These are phyloP conservation scores for Lodderomyces pseudojiufengensis DNA, from an alignment of 1,139 yeast genomes.

Conservation along the genomic window DNA sequence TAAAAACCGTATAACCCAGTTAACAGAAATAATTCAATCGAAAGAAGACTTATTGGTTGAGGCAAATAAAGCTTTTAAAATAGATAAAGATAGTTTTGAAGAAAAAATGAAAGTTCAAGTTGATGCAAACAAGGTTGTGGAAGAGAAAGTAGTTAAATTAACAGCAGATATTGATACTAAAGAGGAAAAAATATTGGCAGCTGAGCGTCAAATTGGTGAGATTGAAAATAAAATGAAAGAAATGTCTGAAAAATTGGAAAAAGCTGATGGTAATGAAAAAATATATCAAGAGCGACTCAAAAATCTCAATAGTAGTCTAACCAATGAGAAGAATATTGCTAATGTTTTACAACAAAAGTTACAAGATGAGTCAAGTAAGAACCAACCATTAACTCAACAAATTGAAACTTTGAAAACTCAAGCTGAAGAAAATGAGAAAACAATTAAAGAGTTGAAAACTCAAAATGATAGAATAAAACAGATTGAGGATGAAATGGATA, in stretches of 20 bases:
- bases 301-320: slow-evolving; percentile 41
- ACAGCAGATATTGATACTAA: slow-evolving; percentile 22
- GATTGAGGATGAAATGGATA: slow-evolving; percentile 18
- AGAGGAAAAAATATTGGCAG: slow-evolving; percentile 20
- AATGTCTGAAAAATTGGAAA: slow-evolving; percentile 10
- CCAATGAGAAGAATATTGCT: slow-evolving; percentile 48
- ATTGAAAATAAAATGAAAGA: slow-evolving; percentile 5
- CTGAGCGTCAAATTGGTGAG: slow-evolving; percentile 23
- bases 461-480: slow-evolving; percentile 17
- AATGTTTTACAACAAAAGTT: slow-evolving; percentile 51
- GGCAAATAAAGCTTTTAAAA: slow-evolving; percentile 38
- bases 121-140: no score
- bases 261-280: slow-evolving; percentile 29
- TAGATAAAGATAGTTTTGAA: slow-evolving; percentile 13
- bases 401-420: slow-evolving; percentile 44
- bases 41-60: slow-evolving; percentile 40
- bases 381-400: slow-evolving; percentile 50
- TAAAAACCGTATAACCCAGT: slow-evolving; percentile 38
- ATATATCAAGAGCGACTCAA: slow-evolving; percentile 34
- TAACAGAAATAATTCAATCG: slow-evolving; percentile 36
- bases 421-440: slow-evolving; percentile 30
- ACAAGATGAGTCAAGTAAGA: slow-evolving; percentile 55
- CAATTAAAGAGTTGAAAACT: slow-evolving; percentile 24
- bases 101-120: slow-evolving; percentile 8
- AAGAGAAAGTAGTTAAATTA: slow-evolving; percentile 9